These are phyloP conservation scores for Phaeoacremonium minimum DNA, from an alignment of 2,329 filamentous ascomycete genomes.

Conservation along the genomic window DNA sequence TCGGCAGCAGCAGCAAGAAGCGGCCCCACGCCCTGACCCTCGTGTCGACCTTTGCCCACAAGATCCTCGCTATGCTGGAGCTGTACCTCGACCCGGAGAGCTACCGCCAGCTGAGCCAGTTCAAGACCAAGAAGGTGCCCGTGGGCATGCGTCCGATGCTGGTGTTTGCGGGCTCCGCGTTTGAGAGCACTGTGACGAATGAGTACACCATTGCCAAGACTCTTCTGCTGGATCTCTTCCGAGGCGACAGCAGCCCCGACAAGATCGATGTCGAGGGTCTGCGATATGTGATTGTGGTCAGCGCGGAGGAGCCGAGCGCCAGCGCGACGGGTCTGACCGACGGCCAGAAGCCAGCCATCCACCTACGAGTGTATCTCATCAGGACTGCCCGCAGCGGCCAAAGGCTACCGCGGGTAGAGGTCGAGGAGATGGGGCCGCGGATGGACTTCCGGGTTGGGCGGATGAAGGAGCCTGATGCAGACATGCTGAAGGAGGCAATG, in stretches of 20 bases:
- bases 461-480: constrained; percentile 70
- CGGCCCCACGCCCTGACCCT: constrained; percentile 87
- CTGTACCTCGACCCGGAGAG: constrained; percentile 73
- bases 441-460: constrained; percentile 89
- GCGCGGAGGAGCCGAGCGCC: constrained; percentile 59
- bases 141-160: constrained; percentile 86
- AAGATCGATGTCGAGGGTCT: constrained; percentile 93
- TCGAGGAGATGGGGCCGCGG: constrained; percentile 92
- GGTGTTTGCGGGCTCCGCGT: constrained; percentile 83
- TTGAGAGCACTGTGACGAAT: constrained; percentile 75
- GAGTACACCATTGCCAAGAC: constrained; percentile 84
- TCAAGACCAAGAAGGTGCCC: constrained; percentile 71
- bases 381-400: constrained; percentile 82
- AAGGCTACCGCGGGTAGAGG: constrained; percentile 82
- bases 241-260: constrained; percentile 66
- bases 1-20: constrained; percentile 87
- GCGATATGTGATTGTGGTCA: constrained; percentile 83
- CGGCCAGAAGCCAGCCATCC: constrained; percentile 51
- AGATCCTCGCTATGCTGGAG: constrained; percentile 93
- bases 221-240: constrained; percentile 87
- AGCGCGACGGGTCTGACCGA: constrained; percentile 29
- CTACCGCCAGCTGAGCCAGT: constrained; percentile 67
- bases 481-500: constrained; percentile 84
- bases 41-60: constrained; percentile 76
- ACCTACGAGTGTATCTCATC: constrained; percentile 79